Evolutionary conservation across 2,329 filamentous ascomycete species (phyloP), one percentile per base, ranked within the genome.

Genomic region (Myriosclerotinia duriaeana): DNA sequence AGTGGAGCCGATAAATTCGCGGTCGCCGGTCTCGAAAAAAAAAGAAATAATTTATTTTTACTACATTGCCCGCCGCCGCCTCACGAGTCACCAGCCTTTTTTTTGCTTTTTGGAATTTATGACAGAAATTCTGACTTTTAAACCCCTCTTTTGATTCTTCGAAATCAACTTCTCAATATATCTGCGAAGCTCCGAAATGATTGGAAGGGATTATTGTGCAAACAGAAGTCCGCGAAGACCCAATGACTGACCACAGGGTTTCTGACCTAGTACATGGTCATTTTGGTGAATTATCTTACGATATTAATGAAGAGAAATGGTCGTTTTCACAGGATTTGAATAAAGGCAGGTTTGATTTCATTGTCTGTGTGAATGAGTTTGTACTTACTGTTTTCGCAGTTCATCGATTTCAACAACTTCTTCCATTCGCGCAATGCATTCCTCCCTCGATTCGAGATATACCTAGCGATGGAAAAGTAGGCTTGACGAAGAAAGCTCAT

Each of bases 191-290:
- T 65, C 67, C 71, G 70, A 67, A 68, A 76, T 76, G 74, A 71
- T 69, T 70, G 56, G 61, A 64, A 69, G 30, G 54, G 66, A 38
- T 65, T 55, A 34, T 67, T 60, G 60, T 42, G 48, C 56, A 67
- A 65, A 60, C 65, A 69, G 54, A 71, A 66, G 36, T 61, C 67
- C 53, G 69, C 67, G 65, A 71, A 77, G 78, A 73, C 81, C 81
- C 73, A 67, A 71, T 72, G 70, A 66, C 66, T 72, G 70, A 78
- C 52, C 67, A 76, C 64, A 76, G 78, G 52, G 74, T 78, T 48
- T 79, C 77, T 71, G 79, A 83, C 77, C 78, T 85, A 62, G 78
- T 80, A 64, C 82, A 81, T 71, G 85, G 85, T 75, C 82, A 85
- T 72, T 78, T 83, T 67, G 85, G 84, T 67, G 77, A 79, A 66